These are phyloP conservation scores for Coemansia guatemalensis DNA, from an alignment of 192 early-diverging fungal genomes.

Conservation along the genomic window DNA sequence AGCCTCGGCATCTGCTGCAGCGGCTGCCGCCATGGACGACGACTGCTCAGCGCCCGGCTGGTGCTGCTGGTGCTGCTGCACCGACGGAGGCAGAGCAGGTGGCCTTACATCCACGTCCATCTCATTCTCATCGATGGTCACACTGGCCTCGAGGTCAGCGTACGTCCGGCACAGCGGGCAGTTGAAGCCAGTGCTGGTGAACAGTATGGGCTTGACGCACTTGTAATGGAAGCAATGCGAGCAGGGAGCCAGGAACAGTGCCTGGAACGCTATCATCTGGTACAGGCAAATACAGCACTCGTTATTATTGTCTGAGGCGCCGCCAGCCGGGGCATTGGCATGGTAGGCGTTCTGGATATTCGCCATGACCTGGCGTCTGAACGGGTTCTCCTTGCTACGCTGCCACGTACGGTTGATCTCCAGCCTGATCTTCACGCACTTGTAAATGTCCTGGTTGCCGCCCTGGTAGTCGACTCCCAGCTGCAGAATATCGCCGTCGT, in stretches of 20 bases:
- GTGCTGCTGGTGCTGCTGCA: slow-evolving; percentile 19
- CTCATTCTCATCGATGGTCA: slow-evolving; percentile 56
- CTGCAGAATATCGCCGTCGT: slow-evolving; percentile 92
- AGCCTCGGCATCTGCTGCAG: slow-evolving; percentile 32
- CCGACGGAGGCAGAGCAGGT: slow-evolving; percentile 29
- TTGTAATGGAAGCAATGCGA: slow-evolving; percentile 94
- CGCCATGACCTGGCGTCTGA: slow-evolving; percentile 55
- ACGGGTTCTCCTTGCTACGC: slow-evolving; percentile 62
- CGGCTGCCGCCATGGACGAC: slow-evolving; percentile 14
- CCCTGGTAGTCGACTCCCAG: slow-evolving; percentile 97
- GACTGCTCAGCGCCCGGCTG: slow-evolving; percentile 6
- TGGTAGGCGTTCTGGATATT: slow-evolving; percentile 53
- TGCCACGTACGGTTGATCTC: slow-evolving; percentile 74
- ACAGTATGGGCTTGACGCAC: slow-evolving; percentile 82
- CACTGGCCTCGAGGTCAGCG: slow-evolving; percentile 84
- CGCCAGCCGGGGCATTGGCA: slow-evolving; percentile 15
- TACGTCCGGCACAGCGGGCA: slow-evolving; percentile 92
- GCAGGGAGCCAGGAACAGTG: slow-evolving; percentile 90
- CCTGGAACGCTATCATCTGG: slow-evolving; percentile 82
- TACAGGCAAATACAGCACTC: slow-evolving; percentile 94
- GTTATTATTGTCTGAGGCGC: slow-evolving; percentile 30
- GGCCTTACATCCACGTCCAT: slow-evolving; percentile 43
- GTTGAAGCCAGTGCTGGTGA: slow-evolving; percentile 71
- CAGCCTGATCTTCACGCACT: slow-evolving; percentile 87
- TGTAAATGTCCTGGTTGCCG: slow-evolving; percentile 87